Percentiles rank a stretch among this genome's conserved stretches.
These are phyloP conservation scores for Helicostylum pulchrum DNA, from an alignment of 192 early-diverging fungal species.

Conservation along the genomic window DNA sequence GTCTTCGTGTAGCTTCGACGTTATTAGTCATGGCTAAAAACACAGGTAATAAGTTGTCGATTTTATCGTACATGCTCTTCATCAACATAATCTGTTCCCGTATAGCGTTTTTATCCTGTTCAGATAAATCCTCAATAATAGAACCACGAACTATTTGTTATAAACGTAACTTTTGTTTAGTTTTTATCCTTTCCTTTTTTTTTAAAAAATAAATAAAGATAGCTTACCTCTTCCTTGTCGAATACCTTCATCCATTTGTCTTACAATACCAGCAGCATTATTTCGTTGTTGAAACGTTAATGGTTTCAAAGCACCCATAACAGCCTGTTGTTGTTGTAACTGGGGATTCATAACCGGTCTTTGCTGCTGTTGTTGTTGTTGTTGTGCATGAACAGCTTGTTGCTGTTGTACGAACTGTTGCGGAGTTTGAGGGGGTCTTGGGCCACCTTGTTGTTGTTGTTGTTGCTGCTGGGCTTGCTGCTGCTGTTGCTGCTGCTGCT, in stretches of 20 bases:
- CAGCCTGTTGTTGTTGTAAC: neutral
- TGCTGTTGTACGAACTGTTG: constrained; percentile 32
- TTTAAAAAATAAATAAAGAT: neutral
- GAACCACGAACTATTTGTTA: constrained; percentile 22
- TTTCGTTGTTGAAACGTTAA: constrained; percentile 24
- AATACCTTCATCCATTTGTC: constrained; percentile 38
- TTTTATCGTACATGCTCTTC: constrained; percentile 42
- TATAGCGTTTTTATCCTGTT: constrained; percentile 44
- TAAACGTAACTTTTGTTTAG: neutral
- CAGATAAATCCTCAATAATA: constrained; percentile 30
- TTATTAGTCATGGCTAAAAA: constrained; percentile 47
- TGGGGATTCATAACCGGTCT: constrained; percentile 10
- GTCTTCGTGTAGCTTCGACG: constrained; percentile 40
- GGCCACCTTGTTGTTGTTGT: constrained; percentile 18
- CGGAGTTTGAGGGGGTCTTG: constrained; percentile 6
- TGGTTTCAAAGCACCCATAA: neutral
- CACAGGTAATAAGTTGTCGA: constrained; percentile 47
- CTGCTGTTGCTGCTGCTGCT: constrained; percentile 21
- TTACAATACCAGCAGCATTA: constrained; percentile 35
- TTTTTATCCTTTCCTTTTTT: neutral
- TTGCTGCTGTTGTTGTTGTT: neutral
- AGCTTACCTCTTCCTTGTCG: constrained; percentile 35
- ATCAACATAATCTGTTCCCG: constrained; percentile 38
- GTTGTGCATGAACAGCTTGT: constrained; percentile 7
- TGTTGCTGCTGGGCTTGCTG: constrained; percentile 17